phyloP scores from a whole-genome alignment of 345 rosid genomes.

The Nephelium lappaceum region DNA sequence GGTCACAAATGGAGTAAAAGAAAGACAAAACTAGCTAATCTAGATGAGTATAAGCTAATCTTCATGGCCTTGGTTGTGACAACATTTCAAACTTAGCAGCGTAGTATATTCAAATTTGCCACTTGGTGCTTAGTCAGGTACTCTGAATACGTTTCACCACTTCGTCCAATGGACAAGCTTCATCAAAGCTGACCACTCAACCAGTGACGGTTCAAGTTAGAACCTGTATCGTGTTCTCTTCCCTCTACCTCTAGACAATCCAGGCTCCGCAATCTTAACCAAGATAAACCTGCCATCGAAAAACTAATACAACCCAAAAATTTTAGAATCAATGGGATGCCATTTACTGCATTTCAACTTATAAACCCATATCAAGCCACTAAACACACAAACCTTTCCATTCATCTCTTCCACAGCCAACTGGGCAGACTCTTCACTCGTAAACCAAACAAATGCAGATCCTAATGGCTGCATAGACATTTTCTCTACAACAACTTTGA shows the following conservation, averaged over 20 bases:
- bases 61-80: neutral
- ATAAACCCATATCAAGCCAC: neutral
- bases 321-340: conserved; percentile 16
- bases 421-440: conserved; percentile 42
- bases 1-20: neutral
- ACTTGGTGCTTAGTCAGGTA: neutral
- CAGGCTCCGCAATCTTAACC: conserved; percentile 51
- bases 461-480: conserved; percentile 47
- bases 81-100: neutral
- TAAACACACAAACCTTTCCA: conserved; percentile 48
- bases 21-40: too few species aligned
- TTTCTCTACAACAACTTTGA: conserved; percentile 43
- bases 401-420: conserved; percentile 55
- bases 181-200: neutral
- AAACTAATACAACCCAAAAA: conserved; percentile 32
- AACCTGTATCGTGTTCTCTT: conserved; percentile 28
- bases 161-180: neutral
- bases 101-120: neutral
- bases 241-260: conserved; percentile 26
- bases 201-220: neutral
- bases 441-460: conserved; percentile 60
- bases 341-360: neutral
- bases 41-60: neutral
- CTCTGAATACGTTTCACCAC: too few species aligned
- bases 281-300: conserved; percentile 61